Base-by-base conservation (phyloP, 768 basidiomycete species). In the Pleurotus tuber-regium region DNA sequence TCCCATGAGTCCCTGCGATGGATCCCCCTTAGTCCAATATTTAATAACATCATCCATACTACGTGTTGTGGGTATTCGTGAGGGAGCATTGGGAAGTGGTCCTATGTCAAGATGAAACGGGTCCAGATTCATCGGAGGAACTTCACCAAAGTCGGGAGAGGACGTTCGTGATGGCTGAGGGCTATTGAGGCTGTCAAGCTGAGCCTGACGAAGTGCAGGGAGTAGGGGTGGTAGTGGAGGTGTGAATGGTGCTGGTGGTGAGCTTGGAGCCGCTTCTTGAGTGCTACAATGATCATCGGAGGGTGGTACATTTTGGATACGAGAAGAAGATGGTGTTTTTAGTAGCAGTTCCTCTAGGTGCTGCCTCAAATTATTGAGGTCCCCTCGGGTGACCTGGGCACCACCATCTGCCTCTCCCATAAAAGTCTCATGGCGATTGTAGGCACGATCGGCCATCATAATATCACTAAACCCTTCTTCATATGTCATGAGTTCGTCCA, bases 401-500 rank as follows among this genome's bases (percentile, higher is more conserved):
- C n/a, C n/a, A n/a, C n/a, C n/a, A n/a, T n/a, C n/a, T n/a, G n/a
- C n/a, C 8, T 38, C 51, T 3, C 59, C 61, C 61, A 62, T 62
- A 30, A 60, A 62, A 4, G 56, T 55, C 53, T 63, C 61, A 28
- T 60, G 58, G 28, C 51, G 55, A 4, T 59, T 54, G 14, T 23
- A 33, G 11, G 14, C 24, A 10, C 59, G 53, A 44, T 59, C 54
- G n/a, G 42, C 43, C 57, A 62, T 58, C 51, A 62, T 48, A 40
- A 58, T 52, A 46, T 64, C 58, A 11, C 50, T 40, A 43, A 61
- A 61, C 9, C 55, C 60, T 47, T 66, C 63, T 52, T 66, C 58
- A 29, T 64, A 66, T 18, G 58, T 56, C 50, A 55, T 59, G 4
- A 65, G 50, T 47, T 66, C 64, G 48, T 66, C 62, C 1, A 66